A percentile compares a stretch with the other conserved stretches of the same genome.
Evolutionary conservation across 352 stramenopile species (phyloP).

Genomic region (Phytophthora tubulina): DNA sequence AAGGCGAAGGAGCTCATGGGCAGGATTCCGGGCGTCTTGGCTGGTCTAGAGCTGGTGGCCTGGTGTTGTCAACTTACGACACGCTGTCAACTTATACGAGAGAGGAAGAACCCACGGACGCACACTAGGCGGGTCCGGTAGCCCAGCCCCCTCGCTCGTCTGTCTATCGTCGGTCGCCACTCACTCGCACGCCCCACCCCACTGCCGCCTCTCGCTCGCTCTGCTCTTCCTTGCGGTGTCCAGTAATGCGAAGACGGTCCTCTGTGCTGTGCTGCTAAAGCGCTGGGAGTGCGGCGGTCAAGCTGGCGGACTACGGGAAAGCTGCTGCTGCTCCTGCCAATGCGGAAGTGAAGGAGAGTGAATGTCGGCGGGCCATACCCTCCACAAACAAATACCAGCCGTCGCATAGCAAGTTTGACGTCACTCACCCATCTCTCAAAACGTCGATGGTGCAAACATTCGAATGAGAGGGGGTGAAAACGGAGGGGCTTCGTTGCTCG

Average conservation of each 20-base stretch:
- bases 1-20: slow-evolving; percentile 64
- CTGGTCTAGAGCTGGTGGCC: neutral
- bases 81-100: slow-evolving; percentile 5
- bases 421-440: slow-evolving; percentile 22
- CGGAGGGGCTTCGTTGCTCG: too few species aligned
- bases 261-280: neutral
- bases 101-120: slow-evolving; percentile 7
- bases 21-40: slow-evolving; percentile 16
- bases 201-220: neutral
- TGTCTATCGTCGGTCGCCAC: slow-evolving; percentile 9
- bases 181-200: neutral
- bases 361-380: slow-evolving; percentile 23
- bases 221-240: slow-evolving; percentile 5
- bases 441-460: slow-evolving; percentile 17
- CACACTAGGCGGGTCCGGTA: slow-evolving; percentile 8
- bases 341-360: slow-evolving; percentile 35
- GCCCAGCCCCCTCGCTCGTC: slow-evolving; percentile 12
- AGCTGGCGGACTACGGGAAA: neutral
- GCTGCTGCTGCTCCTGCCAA: slow-evolving; percentile 34
- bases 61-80: slow-evolving; percentile 13
- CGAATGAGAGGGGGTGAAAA: neutral
- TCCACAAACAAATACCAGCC: slow-evolving; percentile 18
- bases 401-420: slow-evolving; percentile 23
- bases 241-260: neutral
- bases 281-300: slow-evolving; percentile 18